A percentile compares a stretch with the other conserved stretches of the same genome.
Conservation (phyloP, 495 filamentous ascomycete species). For the Cladorrhinum samala region DNA sequence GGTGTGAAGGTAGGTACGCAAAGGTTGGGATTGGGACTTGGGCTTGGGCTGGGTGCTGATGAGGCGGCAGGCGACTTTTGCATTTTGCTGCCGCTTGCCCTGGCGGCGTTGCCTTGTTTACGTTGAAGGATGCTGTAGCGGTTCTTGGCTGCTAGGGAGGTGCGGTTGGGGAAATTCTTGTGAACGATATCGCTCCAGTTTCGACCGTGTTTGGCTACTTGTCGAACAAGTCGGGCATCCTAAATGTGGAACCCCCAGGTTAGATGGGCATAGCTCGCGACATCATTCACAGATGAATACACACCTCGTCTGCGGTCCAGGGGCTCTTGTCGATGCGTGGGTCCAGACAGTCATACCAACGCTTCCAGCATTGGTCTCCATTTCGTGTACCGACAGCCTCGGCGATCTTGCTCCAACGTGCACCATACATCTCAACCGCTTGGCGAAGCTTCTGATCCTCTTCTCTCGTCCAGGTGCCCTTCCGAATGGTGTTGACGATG, state of each 20-base stretch:
- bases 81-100: background rate
- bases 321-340: slow-evolving; percentile 30
- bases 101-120: slow-evolving; percentile 9
- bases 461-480: slow-evolving; percentile 36
- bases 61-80: background rate
- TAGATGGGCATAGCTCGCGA: too few species aligned
- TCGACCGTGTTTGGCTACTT: slow-evolving; percentile 23
- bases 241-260: background rate
- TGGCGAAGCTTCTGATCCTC: slow-evolving; percentile 33
- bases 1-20: background rate
- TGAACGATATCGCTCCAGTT: slow-evolving; percentile 35
- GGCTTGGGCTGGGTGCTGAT: background rate
- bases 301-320: slow-evolving; percentile 27
- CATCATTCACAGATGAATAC: background rate
- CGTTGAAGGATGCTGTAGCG: slow-evolving; percentile 27
- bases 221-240: slow-evolving; percentile 25
- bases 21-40: background rate
- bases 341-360: slow-evolving; percentile 30
- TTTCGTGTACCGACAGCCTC: slow-evolving; percentile 26
- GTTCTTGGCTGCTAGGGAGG: slow-evolving; percentile 33
- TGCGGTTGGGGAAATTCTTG: slow-evolving; percentile 29
- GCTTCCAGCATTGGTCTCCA: slow-evolving; percentile 32
- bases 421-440: slow-evolving; percentile 30
- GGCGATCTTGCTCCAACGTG: slow-evolving; percentile 31
- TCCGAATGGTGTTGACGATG: slow-evolving; percentile 32